Base-by-base conservation (phyloP, 2,329 filamentous ascomycete genomes). In the Trichoderma aggressivum region DNA sequence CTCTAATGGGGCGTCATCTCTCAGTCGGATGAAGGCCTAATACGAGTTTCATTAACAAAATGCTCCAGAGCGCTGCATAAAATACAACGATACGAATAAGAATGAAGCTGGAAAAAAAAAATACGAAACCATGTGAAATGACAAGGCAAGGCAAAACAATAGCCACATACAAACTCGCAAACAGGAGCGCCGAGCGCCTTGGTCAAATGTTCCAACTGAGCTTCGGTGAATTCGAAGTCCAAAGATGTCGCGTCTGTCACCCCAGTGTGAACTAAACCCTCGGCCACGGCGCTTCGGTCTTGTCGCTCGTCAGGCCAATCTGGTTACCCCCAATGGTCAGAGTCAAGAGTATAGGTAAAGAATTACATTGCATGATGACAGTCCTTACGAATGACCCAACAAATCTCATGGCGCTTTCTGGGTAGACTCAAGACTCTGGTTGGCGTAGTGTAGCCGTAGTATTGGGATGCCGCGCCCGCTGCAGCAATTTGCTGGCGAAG, bases 381-480 rank as follows among this genome's bases (percentile, higher is more conserved):
- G n/a, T n/a, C n/a, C 73, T 16, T 70, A 75, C 75, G 72, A 18
- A 75, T 72, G 8, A 73, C 55, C 75, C 75, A 75, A 14, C 68
- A 74, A 18, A 74, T 50, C n/a, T 75, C 74, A 18, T 74, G 69
- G 26, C 58, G 71, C 24, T 73, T 70, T 58, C 70, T 74, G 4
- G 72, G 72, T 10, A 75, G 60, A 14, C 65, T 24, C n/a, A 47
- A 39, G 0, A 53, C 16, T 21, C 21, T 32, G 3, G 70, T 70
- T 8, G 70, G 59, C 12, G 71, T 36, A 0, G 71, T 72, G 53
- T 74, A 74, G 12, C 74, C 74, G 50, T 72, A 74, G 43, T 75
- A 73, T n/a, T 75, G 74, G 2, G 62, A 16, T 7, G 30, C 28
- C 3, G 73, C 74, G 2, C 74, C 74, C 28, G 74, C 64, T 8